phyloP scores from a whole-genome alignment of 1,284 basidiomycete species.

The Cutaneotrichosporon dermatis region DNA sequence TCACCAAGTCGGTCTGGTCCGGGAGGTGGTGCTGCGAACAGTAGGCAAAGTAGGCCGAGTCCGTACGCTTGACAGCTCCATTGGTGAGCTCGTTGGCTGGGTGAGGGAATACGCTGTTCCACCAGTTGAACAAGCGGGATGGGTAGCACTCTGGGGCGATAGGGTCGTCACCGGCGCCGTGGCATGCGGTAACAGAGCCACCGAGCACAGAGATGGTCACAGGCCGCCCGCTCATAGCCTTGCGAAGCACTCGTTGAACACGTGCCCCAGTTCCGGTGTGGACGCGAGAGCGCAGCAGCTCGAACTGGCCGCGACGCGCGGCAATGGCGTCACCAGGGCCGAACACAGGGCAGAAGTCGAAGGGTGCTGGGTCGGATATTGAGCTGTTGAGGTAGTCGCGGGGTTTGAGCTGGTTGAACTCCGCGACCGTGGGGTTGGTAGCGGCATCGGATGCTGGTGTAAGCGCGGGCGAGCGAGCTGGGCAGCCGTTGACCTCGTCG shows the following conservation, averaged over 20 bases:
- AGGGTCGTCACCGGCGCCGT: slow-evolving; percentile 88
- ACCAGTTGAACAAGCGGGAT: slow-evolving; percentile 87
- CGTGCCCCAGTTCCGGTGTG: slow-evolving; percentile 79
- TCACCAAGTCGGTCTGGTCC: slow-evolving; percentile 83
- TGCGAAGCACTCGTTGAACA: slow-evolving; percentile 74
- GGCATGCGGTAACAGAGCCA: slow-evolving; percentile 89
- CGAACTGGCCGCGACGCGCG: slow-evolving; percentile 68
- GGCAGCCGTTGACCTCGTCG: too few relatives aligned
- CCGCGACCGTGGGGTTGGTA: slow-evolving; percentile 3
- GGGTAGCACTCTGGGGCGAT: slow-evolving; percentile 82
- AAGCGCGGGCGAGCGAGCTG: background rate
- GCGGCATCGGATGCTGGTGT: slow-evolving; percentile 8
- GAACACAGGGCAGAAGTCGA: slow-evolving; percentile 82
- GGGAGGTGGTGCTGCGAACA: slow-evolving; percentile 87
- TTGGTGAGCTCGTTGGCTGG: slow-evolving; percentile 92
- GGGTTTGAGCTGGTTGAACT: slow-evolving; percentile 35
- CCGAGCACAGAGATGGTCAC: slow-evolving; percentile 87
- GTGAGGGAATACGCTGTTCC: slow-evolving; percentile 89
- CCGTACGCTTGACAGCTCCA: slow-evolving; percentile 81
- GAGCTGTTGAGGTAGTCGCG: slow-evolving; percentile 52
- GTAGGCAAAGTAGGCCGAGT: slow-evolving; percentile 87
- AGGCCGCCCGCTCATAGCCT: slow-evolving; percentile 76
- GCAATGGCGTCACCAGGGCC: slow-evolving; percentile 75
- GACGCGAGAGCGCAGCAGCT: slow-evolving; percentile 68
- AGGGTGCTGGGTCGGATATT: slow-evolving; percentile 62